phyloP scores from a whole-genome alignment of 2,329 filamentous ascomycete genomes.

The Thelonectria rubi region DNA sequence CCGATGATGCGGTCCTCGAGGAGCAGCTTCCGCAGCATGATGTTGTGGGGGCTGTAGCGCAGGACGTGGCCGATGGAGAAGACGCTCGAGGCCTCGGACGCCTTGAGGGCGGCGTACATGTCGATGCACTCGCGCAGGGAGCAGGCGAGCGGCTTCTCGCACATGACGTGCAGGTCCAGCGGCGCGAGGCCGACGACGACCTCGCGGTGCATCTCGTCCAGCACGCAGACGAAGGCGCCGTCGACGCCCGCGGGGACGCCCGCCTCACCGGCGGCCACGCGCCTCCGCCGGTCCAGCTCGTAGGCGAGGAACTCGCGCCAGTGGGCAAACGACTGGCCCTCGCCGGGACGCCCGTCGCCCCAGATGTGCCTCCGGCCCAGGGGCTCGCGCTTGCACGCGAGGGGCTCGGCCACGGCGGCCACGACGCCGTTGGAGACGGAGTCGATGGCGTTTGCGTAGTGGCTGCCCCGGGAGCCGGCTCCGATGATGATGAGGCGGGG shows the following conservation, averaged over 20 bases:
- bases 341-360: conserved; percentile 58
- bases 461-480: conserved; percentile 79
- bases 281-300: conserved; percentile 69
- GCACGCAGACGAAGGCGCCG: conserved; percentile 71
- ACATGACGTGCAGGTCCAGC: conserved; percentile 82
- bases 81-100: conserved; percentile 54
- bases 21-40: conserved; percentile 80
- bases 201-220: conserved; percentile 88
- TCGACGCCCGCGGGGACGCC: conserved; percentile 65
- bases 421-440: conserved; percentile 73
- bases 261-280: conserved; percentile 57
- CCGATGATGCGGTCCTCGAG: conserved; percentile 80
- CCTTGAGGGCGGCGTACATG: conserved; percentile 70
- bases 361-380: conserved; percentile 81
- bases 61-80: conserved; percentile 96
- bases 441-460: conserved; percentile 76
- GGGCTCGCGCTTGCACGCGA: conserved; percentile 76
- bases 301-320: conserved; percentile 83
- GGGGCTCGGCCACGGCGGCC: conserved; percentile 82
- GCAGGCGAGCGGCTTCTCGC: conserved; percentile 92
- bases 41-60: conserved; percentile 92
- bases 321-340: conserved; percentile 74
- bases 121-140: conserved; percentile 79
- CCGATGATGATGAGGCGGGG: conserved; percentile 82
- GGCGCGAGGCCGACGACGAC: conserved; percentile 79